phyloP scores from a whole-genome alignment of 2,329 filamentous ascomycete species.

The Endothia cerciana region DNA sequence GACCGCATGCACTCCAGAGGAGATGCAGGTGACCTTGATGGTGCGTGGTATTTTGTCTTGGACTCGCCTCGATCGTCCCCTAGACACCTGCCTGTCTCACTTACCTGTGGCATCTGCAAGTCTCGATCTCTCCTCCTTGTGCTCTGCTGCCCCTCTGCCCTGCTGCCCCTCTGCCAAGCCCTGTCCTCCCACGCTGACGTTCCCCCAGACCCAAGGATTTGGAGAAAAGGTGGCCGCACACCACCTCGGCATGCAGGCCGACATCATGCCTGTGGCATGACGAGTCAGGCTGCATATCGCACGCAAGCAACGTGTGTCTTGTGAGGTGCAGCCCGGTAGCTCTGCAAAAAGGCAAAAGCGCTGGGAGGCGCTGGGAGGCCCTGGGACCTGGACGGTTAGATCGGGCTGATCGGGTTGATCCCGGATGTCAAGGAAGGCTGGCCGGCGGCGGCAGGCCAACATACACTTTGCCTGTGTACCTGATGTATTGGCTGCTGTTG shows the following conservation, averaged over 20 bases:
- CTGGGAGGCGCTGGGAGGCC: too few relatives aligned
- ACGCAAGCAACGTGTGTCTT: slow-evolving; percentile 3
- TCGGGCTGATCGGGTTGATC: background rate
- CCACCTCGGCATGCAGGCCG: slow-evolving; percentile 5
- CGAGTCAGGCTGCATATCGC: slow-evolving; percentile 17
- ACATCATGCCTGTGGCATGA: slow-evolving; percentile 12
- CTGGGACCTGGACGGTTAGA: background rate
- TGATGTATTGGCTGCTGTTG: background rate
- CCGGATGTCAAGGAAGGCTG: too few relatives aligned
- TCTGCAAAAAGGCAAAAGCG: too few relatives aligned
- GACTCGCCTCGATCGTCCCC: too few relatives aligned
- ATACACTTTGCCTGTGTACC: too few relatives aligned
- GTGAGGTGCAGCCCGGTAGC: background rate
- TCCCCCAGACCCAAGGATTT: background rate
- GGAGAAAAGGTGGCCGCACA: slow-evolving; percentile 7
- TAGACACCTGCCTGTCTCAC: too few relatives aligned
- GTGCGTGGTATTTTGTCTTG: background rate
- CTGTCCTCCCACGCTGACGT: background rate
- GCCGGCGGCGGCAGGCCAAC: too few relatives aligned
- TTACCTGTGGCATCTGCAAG: background rate
- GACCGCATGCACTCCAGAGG: too few relatives aligned
- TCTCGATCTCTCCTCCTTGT: background rate
- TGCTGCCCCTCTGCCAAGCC: background rate
- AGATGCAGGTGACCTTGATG: too few relatives aligned
- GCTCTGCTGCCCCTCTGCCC: too few relatives aligned